Percentiles rank a stretch among this genome's conserved stretches.
These are phyloP conservation scores for Russula sp. DNA, from an alignment of 768 basidiomycete genomes.

Conservation along the genomic window DNA sequence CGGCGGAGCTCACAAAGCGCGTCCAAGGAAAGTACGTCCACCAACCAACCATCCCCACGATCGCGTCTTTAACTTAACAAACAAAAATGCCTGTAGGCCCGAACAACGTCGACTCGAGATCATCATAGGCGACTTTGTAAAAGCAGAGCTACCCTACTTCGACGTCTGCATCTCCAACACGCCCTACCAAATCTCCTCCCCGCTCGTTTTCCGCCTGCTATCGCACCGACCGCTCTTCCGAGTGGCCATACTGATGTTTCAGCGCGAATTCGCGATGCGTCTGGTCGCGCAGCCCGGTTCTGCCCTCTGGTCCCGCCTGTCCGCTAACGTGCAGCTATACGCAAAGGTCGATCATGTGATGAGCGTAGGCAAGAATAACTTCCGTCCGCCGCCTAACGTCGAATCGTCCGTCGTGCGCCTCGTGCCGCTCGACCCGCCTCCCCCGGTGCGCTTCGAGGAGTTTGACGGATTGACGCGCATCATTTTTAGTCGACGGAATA, in stretches of 20 bases:
- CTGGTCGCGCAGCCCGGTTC: conserved; percentile 83
- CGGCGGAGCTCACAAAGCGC: conserved; percentile 93
- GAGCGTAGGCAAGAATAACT: conserved; percentile 96
- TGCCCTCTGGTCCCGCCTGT: conserved; percentile 87
- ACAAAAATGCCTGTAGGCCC: conserved; percentile 52
- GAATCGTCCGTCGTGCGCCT: conserved; percentile 91
- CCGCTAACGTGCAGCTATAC: conserved; percentile 96
- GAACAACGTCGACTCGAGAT: conserved; percentile 94
- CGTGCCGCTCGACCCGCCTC: conserved; percentile 90
- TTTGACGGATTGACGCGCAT: conserved; percentile 95
- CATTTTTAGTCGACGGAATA: conserved; percentile 86
- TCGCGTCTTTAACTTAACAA: background rate
- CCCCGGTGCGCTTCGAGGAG: conserved; percentile 93
- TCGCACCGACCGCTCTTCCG: conserved; percentile 95
- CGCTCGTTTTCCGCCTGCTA: conserved; percentile 92
- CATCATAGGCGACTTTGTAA: conserved; percentile 96
- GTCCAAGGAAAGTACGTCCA: conserved; percentile 93
- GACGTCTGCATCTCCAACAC: conserved; percentile 99
- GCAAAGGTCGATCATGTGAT: conserved; percentile 95
- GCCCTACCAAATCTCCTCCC: conserved; percentile 98
- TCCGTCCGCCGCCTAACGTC: conserved; percentile 92
- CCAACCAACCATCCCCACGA: background rate
- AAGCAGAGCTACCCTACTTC: conserved; percentile 96
- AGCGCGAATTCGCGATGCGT: conserved; percentile 95
- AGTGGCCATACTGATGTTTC: conserved; percentile 98